Evolutionary conservation across 1,139 yeast species (phyloP).

Genomic region (Yamadazyma friedrichii): DNA sequence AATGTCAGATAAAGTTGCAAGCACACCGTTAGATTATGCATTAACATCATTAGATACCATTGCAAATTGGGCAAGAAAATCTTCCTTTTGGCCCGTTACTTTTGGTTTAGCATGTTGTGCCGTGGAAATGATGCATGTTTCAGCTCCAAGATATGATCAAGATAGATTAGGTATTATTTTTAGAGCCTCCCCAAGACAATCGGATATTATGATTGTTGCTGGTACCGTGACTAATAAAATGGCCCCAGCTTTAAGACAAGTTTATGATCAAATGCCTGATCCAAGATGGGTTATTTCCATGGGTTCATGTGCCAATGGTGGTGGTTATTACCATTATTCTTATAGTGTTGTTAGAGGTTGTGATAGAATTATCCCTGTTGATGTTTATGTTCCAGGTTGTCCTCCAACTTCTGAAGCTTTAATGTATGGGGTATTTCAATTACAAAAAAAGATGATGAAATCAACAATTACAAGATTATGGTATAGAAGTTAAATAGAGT

Average conservation of each 20-base stretch:
- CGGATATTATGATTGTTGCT: constrained; percentile 91
- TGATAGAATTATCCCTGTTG: constrained; percentile 86
- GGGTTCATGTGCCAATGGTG: constrained; percentile 96
- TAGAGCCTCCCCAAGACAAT: constrained; percentile 93
- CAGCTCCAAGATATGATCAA: constrained; percentile 90
- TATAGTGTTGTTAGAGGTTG: constrained; percentile 90
- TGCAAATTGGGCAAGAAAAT: constrained; percentile 91
- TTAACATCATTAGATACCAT: constrained; percentile 81
- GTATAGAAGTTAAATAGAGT: constrained; percentile 59
- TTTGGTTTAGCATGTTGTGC: constrained; percentile 93
- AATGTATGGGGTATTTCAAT: constrained; percentile 86
- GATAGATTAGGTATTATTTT: constrained; percentile 91
- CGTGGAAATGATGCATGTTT: constrained; percentile 94
- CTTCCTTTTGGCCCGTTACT: constrained; percentile 93
- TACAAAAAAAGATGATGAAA: constrained; percentile 86
- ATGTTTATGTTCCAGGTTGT: constrained; percentile 90
- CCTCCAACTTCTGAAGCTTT: constrained; percentile 92
- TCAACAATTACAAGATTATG: constrained; percentile 80
- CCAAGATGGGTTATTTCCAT: constrained; percentile 89
- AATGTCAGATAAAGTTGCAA: constrained; percentile 44
- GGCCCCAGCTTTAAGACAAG: constrained; percentile 94
- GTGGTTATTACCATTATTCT: constrained; percentile 90
- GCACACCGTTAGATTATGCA: constrained; percentile 71
- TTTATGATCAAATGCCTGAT: constrained; percentile 92
- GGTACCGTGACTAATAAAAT: constrained; percentile 90